Base-by-base conservation (phyloP, 2,329 filamentous ascomycete species). In the Chrysoporthe austroafricana region DNA sequence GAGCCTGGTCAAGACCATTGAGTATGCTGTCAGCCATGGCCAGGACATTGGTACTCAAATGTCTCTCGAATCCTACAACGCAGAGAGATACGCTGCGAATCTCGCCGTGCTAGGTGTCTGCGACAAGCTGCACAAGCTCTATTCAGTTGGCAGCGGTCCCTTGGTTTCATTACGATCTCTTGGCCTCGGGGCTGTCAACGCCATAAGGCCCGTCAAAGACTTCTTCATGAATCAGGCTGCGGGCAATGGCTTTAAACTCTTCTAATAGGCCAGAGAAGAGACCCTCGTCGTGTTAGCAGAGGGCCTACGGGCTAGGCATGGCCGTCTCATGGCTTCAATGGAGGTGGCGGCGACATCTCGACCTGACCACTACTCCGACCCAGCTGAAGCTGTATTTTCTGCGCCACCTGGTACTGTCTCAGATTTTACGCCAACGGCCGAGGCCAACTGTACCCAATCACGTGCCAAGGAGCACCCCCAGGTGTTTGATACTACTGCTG, bases 101-200 rank as follows among this genome's bases (percentile, higher is more conserved):
- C 91, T 91, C 71, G 85, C 90, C 69, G 85, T 96, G 77, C 83
- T 94, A 64, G 94, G 88, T 66, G 91, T 91, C 58, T 92, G 89
- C 72, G 95, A 98, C 80, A 95, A 97, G 81, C 82, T 98, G 73
- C 94, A 97, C 79, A 97, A 95, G 81, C 80, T 97, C 56, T 98
- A 97, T 79, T 91, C 90, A n/a, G 88, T 93, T 0, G 89, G 88
- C 32, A 89, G 87, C 69, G 92, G 92, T 0, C 94, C 94, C 0
- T 80, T 98, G 44, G 91, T 97, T 21, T 90, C 91, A 73, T 82
- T 94, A 62, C 86, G 95, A 70, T 94, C 92, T 64, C 75, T 93
- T 59, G 95, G 95, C 0, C 78, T 98, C 70, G 86, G 84, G 70
- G 87, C 91, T 8, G 91, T 97, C 70, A 90, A 97, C 78, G 85